Percentiles rank a stretch among this genome's conserved stretches.
Evolutionary conservation across 2,329 filamentous ascomycete species (phyloP).

Genomic region (Botrytis paeoniae): DNA sequence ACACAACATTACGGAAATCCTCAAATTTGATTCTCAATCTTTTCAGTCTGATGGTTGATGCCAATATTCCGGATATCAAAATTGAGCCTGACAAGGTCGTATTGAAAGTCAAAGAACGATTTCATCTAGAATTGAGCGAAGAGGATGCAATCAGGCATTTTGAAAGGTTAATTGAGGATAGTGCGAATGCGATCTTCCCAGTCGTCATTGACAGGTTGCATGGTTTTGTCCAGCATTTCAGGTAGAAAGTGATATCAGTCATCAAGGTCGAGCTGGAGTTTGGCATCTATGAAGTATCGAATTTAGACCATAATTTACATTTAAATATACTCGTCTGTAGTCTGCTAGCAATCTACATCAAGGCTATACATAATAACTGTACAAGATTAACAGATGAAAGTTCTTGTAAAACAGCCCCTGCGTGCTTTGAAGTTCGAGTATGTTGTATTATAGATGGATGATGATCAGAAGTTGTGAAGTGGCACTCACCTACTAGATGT

Average conservation of each 20-base stretch:
- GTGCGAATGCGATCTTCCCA: conserved; percentile 82
- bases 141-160: conserved; percentile 89
- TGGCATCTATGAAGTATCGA: neutral
- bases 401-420: neutral
- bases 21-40: conserved; percentile 90
- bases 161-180: conserved; percentile 86
- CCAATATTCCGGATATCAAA: conserved; percentile 93
- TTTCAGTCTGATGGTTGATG: conserved; percentile 95
- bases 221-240: conserved; percentile 87
- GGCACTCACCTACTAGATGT: neutral
- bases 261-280: neutral
- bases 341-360: neutral
- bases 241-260: conserved; percentile 50
- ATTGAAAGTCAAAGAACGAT: conserved; percentile 89
- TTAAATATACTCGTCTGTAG: neutral
- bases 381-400: too few relatives aligned
- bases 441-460: neutral
- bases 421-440: neutral
- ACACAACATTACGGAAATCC: conserved; percentile 84
- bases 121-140: conserved; percentile 86
- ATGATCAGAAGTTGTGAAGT: neutral
- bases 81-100: conserved; percentile 92
- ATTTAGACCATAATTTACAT: neutral
- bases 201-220: conserved; percentile 94
- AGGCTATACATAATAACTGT: neutral